phyloP scores from a whole-genome alignment of 805 yeast species.

The Cephaloascus albidus region DNA sequence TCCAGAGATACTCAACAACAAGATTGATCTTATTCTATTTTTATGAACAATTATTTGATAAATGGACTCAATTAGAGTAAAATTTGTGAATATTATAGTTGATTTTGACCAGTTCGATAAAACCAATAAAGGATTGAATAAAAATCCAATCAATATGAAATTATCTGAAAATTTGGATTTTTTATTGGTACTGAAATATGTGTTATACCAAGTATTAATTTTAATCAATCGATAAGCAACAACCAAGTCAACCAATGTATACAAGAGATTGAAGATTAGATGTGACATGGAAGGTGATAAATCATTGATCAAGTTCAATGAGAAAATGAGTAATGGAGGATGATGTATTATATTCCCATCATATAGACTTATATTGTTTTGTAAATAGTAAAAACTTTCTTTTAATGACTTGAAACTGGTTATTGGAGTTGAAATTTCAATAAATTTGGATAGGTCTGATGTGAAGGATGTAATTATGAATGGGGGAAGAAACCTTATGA shows the following conservation, averaged over 20 bases:
- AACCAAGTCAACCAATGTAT: conserved; percentile 48
- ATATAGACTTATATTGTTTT: conserved; percentile 54
- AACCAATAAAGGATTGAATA: conserved; percentile 74
- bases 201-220: conserved; percentile 32
- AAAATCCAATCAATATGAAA: conserved; percentile 52
- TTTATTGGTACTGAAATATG: conserved; percentile 7
- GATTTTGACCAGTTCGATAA: conserved; percentile 63
- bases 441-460: conserved; percentile 33
- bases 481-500: background rate
- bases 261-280: conserved; percentile 28
- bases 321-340: conserved; percentile 60
- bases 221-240: conserved; percentile 45
- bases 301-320: conserved; percentile 30
- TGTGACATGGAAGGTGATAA: conserved; percentile 7
- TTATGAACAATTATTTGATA: conserved; percentile 30
- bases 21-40: conserved; percentile 33
- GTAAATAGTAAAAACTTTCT: conserved; percentile 59
- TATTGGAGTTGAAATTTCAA: conserved; percentile 65
- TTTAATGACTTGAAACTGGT: conserved; percentile 53
- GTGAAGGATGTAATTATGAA: conserved; percentile 16
- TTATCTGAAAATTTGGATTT: conserved; percentile 18
- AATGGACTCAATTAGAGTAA: conserved; percentile 41
- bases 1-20: conserved; percentile 51
- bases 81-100: conserved; percentile 50
- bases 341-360: conserved; percentile 85